Percentiles rank a stretch among this genome's conserved stretches.
Conservation (phyloP, 805 yeast genomes). For the Yamadazyma kitorensis region DNA sequence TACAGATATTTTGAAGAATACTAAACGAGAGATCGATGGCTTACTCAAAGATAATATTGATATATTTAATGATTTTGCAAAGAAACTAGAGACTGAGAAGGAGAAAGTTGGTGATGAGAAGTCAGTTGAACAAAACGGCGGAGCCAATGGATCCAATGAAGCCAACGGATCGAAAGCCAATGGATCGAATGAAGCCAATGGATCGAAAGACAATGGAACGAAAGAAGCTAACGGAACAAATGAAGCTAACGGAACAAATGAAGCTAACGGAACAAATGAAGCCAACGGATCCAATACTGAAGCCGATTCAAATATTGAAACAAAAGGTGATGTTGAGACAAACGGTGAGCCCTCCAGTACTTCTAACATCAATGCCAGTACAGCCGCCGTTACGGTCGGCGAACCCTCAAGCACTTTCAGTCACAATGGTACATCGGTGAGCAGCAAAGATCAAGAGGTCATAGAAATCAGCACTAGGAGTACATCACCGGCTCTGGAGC, state of each 20-base stretch:
- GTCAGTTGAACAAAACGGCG: neutral
- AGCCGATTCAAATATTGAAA: neutral
- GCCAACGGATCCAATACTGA: neutral
- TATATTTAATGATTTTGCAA: conserved; percentile 26
- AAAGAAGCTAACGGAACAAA: neutral
- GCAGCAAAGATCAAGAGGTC: too few relatives aligned
- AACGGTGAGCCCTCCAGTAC: too few relatives aligned
- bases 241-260: neutral
- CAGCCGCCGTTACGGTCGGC: too few relatives aligned
- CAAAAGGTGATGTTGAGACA: too few relatives aligned
- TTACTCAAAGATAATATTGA: conserved; percentile 29
- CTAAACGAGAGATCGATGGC: conserved; percentile 29
- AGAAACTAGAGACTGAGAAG: neutral
- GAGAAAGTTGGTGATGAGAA: neutral
- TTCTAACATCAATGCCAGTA: too few relatives aligned
- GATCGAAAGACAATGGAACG: neutral
- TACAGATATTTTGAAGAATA: conserved; percentile 29
- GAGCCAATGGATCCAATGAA: neutral
- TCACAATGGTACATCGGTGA: too few relatives aligned
- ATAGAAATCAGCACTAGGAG: too few relatives aligned
- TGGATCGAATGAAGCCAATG: neutral
- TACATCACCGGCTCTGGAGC: too few relatives aligned
- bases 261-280: neutral
- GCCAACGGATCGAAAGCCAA: neutral
- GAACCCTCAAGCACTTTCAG: too few relatives aligned